Percentiles rank a stretch among this genome's conserved stretches.
Evolutionary conservation across 257 asterid species (phyloP).

Genomic region (Przewalskia tangutica): DNA sequence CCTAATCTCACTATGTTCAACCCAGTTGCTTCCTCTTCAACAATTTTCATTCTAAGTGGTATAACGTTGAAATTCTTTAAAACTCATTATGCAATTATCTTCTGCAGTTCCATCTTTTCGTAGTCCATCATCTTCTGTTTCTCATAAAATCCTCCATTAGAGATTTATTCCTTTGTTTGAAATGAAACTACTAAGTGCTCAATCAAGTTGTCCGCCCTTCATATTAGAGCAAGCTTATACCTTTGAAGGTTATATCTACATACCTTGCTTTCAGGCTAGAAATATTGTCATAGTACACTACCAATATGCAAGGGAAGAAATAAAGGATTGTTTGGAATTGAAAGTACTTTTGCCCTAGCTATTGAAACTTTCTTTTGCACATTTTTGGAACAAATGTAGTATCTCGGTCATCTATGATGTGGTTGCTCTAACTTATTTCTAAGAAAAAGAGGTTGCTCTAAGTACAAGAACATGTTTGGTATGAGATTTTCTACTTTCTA

Average conservation of each 20-base stretch:
- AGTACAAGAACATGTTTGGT: not conserved
- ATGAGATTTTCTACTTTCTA: not conserved
- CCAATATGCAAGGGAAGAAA: not conserved
- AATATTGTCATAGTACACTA: not conserved
- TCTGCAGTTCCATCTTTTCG: not conserved
- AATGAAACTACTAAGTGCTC: not conserved
- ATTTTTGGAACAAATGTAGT: not conserved
- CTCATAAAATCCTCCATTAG: not conserved
- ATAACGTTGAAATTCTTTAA: not conserved
- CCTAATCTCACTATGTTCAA: not conserved
- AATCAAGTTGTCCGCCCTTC: not conserved
- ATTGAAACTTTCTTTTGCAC: not conserved
- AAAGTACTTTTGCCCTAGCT: not conserved
- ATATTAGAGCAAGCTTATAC: not conserved
- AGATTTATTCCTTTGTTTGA: not conserved
- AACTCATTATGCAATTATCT: not conserved
- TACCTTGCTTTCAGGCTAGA: not conserved
- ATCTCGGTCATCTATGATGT: not conserved
- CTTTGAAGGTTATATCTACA: not conserved
- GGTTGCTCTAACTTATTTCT: not conserved
- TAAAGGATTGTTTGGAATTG: not conserved
- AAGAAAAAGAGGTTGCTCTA: not conserved
- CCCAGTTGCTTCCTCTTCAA: not conserved
- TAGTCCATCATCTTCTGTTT: slow-evolving; percentile 1
- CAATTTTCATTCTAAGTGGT: not conserved